Conservation (phyloP, 495 filamentous ascomycete genomes). For the Penicillium soppii region DNA sequence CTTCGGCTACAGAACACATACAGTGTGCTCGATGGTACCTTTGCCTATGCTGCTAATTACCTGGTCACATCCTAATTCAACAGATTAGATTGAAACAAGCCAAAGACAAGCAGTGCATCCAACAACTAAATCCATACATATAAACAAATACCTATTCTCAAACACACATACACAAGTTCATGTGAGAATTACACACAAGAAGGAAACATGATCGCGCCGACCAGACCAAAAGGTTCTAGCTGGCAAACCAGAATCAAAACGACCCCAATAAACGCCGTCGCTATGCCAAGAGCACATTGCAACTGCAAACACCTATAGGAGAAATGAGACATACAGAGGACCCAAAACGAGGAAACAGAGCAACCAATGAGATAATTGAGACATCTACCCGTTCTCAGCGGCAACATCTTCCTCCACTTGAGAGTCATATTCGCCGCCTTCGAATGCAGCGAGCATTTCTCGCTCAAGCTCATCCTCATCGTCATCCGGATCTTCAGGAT, state of each 20-base stretch:
- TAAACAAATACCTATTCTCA: not conserved
- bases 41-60: too few species aligned
- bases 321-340: constrained; percentile 5
- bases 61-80: too few species aligned
- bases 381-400: constrained; percentile 26
- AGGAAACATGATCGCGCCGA: not conserved
- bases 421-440: constrained; percentile 44
- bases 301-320: constrained; percentile 16
- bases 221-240: not conserved
- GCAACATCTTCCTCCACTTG: constrained; percentile 30
- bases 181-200: not conserved
- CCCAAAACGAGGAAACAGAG: not conserved
- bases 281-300: constrained; percentile 38
- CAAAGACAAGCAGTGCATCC: not conserved
- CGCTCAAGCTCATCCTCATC: constrained; percentile 65
- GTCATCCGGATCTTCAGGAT: constrained; percentile 37
- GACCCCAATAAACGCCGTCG: constrained; percentile 37
- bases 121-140: not conserved
- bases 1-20: not conserved
- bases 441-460: constrained; percentile 66
- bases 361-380: not conserved
- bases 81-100: too few species aligned
- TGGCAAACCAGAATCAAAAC: constrained; percentile 8
- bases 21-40: too few species aligned
- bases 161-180: not conserved